Evolutionary conservation across 495 filamentous ascomycete species (phyloP).

Genomic region (Penicillium psychrofluorescens): DNA sequence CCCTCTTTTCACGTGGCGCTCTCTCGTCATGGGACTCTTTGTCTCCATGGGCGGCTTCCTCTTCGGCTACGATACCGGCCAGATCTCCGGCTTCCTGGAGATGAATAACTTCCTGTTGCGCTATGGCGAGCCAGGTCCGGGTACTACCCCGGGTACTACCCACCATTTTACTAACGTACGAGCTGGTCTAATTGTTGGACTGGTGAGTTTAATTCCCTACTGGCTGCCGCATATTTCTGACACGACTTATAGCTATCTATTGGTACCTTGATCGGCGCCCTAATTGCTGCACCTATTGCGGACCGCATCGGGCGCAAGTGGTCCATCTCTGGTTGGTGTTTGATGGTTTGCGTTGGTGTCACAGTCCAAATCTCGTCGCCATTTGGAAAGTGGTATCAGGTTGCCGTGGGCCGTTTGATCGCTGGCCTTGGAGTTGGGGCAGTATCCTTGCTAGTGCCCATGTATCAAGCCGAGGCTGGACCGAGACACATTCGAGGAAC

Average conservation of each 20-base stretch:
- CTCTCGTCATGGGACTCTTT: slow-evolving; percentile 39
- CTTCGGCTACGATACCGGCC: slow-evolving; percentile 34
- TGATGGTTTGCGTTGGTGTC: slow-evolving; percentile 54
- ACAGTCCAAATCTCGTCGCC: slow-evolving; percentile 58
- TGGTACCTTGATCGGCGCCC: slow-evolving; percentile 60
- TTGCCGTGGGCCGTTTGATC: slow-evolving; percentile 45
- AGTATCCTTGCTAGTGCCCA: slow-evolving; percentile 59
- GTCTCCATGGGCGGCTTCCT: slow-evolving; percentile 64
- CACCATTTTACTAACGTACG: slow-evolving; percentile 39
- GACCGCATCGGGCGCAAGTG: slow-evolving; percentile 46
- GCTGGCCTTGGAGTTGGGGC: slow-evolving; percentile 62
- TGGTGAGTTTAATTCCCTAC: slow-evolving; percentile 12
- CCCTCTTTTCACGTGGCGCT: slow-evolving; percentile 29
- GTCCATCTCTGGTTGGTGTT: slow-evolving; percentile 44
- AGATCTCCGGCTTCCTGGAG: slow-evolving; percentile 48
- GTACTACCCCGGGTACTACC: slow-evolving; percentile 7
- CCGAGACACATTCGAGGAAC: slow-evolving; percentile 58
- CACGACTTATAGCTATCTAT: slow-evolving; percentile 40
- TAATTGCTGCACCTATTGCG: slow-evolving; percentile 48
- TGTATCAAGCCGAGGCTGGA: slow-evolving; percentile 65
- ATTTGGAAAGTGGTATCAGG: slow-evolving; percentile 41
- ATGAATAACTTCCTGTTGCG: slow-evolving; percentile 41
- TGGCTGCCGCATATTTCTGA: not conserved
- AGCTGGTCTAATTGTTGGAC: slow-evolving; percentile 40
- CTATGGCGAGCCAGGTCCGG: slow-evolving; percentile 22